Percentiles rank a stretch among this genome's conserved stretches.
phyloP scores from a whole-genome alignment of 345 rosid genomes.

The Salix suchowensis region DNA sequence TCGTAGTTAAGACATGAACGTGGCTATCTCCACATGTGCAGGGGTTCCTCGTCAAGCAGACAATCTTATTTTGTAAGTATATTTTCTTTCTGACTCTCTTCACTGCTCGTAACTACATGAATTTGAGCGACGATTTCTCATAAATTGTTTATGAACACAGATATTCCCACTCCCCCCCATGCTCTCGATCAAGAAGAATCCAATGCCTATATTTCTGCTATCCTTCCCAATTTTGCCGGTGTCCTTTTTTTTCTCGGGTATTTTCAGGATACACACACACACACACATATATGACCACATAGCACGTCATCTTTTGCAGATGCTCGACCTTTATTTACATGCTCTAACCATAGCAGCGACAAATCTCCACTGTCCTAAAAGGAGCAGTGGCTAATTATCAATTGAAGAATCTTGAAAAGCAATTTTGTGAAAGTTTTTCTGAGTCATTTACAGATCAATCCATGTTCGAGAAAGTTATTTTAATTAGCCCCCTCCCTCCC shows the following conservation, averaged over 20 bases:
- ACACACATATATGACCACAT: background rate
- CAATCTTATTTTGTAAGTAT: background rate
- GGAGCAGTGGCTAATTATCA: background rate
- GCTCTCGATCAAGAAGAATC: constrained; percentile 28
- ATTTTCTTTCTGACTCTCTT: background rate
- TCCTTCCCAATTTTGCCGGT: constrained; percentile 1
- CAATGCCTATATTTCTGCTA: constrained; percentile 19
- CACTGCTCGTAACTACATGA: background rate
- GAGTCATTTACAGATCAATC: background rate
- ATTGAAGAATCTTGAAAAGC: background rate
- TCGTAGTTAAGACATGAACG: constrained; percentile 14
- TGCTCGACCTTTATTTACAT: background rate
- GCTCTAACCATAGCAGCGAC: background rate
- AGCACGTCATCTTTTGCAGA: constrained; percentile 19
- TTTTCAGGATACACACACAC: background rate
- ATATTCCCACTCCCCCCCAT: background rate
- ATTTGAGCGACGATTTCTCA: background rate
- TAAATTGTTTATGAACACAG: background rate
- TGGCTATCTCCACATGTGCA: constrained; percentile 19
- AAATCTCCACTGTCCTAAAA: background rate
- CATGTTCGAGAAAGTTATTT: background rate
- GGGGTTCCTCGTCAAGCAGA: background rate
- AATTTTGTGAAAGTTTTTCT: background rate
- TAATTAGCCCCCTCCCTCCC: background rate
- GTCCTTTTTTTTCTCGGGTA: background rate